These are phyloP conservation scores for Daedalea quercina DNA, from an alignment of 768 basidiomycete genomes.

Conservation along the genomic window DNA sequence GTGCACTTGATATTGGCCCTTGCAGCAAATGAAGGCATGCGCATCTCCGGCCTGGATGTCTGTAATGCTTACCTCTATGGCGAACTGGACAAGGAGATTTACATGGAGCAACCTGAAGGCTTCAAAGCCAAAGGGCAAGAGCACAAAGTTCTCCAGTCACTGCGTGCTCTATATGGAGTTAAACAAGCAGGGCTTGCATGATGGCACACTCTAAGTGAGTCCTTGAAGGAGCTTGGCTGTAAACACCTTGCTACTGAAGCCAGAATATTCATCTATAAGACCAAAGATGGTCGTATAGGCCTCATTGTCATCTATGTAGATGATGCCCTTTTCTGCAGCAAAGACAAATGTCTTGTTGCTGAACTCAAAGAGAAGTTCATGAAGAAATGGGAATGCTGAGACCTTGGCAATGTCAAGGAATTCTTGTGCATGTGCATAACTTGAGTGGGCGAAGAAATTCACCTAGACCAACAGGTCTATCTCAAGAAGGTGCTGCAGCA, in stretches of 20 bases:
- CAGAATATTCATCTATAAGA: conserved; percentile 17
- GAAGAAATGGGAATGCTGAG: conserved; percentile 6
- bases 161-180: conserved; percentile 28
- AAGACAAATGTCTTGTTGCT: background rate
- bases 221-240: conserved; percentile 21
- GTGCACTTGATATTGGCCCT: conserved; percentile 21
- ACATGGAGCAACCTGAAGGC: conserved; percentile 23
- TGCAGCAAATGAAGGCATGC: conserved; percentile 16
- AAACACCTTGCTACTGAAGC: conserved; percentile 16
- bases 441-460: conserved; percentile 4
- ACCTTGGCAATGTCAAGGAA: conserved; percentile 11
- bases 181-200: conserved; percentile 26
- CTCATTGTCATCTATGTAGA: conserved; percentile 27
- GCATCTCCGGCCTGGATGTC: conserved; percentile 21
- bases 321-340: conserved; percentile 12
- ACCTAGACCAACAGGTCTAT: conserved; percentile 11
- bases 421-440: conserved; percentile 19
- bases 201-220: conserved; percentile 14
- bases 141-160: conserved; percentile 17
- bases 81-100: conserved; percentile 21
- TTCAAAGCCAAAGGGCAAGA: conserved; percentile 11
- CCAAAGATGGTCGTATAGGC: conserved; percentile 9
- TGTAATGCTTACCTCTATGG: conserved; percentile 24
- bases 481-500: background rate
- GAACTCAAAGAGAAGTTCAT: conserved; percentile 6